A percentile compares a stretch with the other conserved stretches of the same genome.
These are phyloP conservation scores for Phyllosticta capitalensis DNA, from an alignment of 2,329 filamentous ascomycete genomes.

Conservation along the genomic window DNA sequence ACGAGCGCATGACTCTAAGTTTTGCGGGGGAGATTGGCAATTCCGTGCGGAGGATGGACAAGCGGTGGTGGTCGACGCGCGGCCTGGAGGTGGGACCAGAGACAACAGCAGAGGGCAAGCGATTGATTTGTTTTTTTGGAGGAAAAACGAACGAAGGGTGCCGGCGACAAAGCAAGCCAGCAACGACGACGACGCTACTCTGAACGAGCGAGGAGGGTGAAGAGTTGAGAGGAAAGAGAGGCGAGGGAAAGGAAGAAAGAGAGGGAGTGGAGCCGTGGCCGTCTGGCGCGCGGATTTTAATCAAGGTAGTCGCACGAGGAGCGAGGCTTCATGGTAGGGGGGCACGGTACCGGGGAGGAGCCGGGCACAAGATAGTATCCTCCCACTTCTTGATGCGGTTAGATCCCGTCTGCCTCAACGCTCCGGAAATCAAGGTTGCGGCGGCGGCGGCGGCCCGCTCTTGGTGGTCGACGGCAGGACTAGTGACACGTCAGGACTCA, in stretches of 20 bases:
- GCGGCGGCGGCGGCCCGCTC: too few species aligned
- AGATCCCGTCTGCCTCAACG: not conserved
- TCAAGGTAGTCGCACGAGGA: not conserved
- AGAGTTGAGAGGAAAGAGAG: too few species aligned
- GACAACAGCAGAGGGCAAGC: not conserved
- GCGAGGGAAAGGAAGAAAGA: not conserved
- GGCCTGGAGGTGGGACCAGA: not conserved
- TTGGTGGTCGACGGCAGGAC: not conserved
- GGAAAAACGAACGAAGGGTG: too few species aligned
- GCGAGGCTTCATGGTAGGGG: too few species aligned
- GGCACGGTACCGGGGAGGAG: not conserved
- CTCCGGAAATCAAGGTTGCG: not conserved
- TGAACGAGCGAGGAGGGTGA: too few species aligned
- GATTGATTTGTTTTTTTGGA: too few species aligned
- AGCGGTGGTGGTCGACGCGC: not conserved
- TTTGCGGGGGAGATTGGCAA: not conserved
- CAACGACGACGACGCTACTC: too few species aligned
- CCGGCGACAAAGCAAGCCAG: too few species aligned
- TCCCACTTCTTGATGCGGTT: too few species aligned
- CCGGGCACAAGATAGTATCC: not conserved
- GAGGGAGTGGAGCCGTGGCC: too few species aligned
- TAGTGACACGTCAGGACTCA: too few species aligned
- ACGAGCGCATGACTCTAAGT: not conserved
- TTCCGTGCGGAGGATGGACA: not conserved
- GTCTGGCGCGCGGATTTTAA: too few species aligned